A percentile compares a stretch with the other conserved stretches of the same genome.
Evolutionary conservation across 2,329 filamentous ascomycete species (phyloP).

Genomic region (Zymoseptoria ardabiliae): DNA sequence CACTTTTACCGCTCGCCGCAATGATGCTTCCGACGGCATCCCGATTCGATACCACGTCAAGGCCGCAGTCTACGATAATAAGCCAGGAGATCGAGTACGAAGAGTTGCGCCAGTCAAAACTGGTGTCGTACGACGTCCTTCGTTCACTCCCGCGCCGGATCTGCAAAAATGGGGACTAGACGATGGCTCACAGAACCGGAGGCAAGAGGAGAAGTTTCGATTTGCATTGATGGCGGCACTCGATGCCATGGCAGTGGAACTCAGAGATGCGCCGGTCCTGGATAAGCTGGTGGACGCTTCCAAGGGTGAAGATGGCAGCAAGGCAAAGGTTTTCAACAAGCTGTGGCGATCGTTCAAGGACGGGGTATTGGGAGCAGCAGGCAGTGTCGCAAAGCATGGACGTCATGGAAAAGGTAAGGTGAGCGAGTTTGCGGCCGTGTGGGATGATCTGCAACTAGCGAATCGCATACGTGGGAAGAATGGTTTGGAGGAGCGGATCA

Average conservation of each 20-base stretch:
- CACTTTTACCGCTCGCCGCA: neutral
- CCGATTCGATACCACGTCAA: neutral
- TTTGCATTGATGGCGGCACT: slow-evolving; percentile 20
- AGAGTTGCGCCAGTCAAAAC: neutral
- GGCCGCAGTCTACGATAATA: neutral
- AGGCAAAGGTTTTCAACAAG: slow-evolving; percentile 17
- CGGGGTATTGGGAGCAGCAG: slow-evolving; percentile 20
- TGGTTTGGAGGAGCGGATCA: slow-evolving; percentile 38
- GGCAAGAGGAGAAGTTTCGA: slow-evolving; percentile 9
- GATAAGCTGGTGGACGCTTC: slow-evolving; percentile 23
- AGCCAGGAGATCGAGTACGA: neutral
- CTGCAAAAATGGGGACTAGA: slow-evolving; percentile 6
- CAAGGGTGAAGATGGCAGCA: slow-evolving; percentile 7
- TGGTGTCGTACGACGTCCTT: neutral
- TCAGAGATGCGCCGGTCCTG: slow-evolving; percentile 27
- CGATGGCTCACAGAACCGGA: neutral
- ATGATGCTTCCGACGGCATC: neutral
- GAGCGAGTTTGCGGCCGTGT: slow-evolving; percentile 5
- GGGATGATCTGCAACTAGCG: slow-evolving; percentile 11
- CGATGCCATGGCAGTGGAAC: slow-evolving; percentile 19
- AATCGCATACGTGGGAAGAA: slow-evolving; percentile 15
- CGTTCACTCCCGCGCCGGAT: neutral
- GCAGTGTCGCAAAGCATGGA: neutral
- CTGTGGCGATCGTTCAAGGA: slow-evolving; percentile 23
- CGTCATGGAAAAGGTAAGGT: neutral